Base-by-base conservation (phyloP, 2,329 filamentous ascomycete genomes). In the Cercospora citrullina region DNA sequence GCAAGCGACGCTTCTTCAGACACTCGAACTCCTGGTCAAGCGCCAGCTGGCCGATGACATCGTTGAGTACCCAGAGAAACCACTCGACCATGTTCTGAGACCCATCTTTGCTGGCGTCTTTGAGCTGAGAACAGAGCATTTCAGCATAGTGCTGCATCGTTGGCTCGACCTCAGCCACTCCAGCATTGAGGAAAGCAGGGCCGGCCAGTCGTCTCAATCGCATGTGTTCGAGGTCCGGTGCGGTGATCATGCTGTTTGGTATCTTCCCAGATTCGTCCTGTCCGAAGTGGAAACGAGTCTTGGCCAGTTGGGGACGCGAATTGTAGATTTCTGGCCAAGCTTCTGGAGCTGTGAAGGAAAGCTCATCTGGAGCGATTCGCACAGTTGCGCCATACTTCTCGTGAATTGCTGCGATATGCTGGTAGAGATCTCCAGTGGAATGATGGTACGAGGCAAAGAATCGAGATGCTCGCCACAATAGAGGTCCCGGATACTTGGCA, bases 11-110 rank as follows among this genome's bases (percentile, higher is more conserved):
- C 57, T 68, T 67, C 39, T 69, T 53, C 14, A 72, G 61, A 64
- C 72, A 73, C 53, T 72, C 58, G 33, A 82, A 83, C 75, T 84
- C 81, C 12, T 85, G 84, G 60, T 85, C 83, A 78, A 88, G 81
- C 0, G 84, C 85, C 64, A 85, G 80, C 75, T 87, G 81, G 0
- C 87, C 87, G 8, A 87, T 87, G 48, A 90, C 87, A 33, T 92
- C 89, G 70, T 87, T 86, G 87, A 92, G 92, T 63, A 96, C 87
- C 67, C 86, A 82, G 69, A 94, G 91, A 79, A 95, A 96, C 77
- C 96, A 86, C n/a, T 96, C 86, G 0, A 86, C 88, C 62, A 93
- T 86, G 39, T 85, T 84, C 66, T 89, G 84, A 75, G 96, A 95
- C 76, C 95, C 82, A 42, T 89, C 87, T 73, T 90, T 64, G 48